These are phyloP conservation scores for Cephalotrichum gorgonifer DNA, from an alignment of 2,329 filamentous ascomycete genomes.

Conservation along the genomic window DNA sequence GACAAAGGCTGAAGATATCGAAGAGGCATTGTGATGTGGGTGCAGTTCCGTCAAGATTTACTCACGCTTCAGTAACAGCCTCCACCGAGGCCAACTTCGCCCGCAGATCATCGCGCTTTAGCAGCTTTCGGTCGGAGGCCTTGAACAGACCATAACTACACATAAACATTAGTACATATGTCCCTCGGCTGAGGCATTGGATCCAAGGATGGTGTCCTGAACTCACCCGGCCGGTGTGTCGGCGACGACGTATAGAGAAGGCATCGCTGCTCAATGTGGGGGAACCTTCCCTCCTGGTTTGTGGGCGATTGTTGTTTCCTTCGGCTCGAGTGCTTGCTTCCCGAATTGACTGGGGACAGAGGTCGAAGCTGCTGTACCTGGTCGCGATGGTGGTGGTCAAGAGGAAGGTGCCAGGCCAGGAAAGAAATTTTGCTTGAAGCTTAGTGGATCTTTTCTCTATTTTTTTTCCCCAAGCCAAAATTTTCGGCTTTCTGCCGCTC, in stretches of 20 bases:
- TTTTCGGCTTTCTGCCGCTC: background rate
- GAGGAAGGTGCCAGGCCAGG: background rate
- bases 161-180: background rate
- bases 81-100: constrained; percentile 70
- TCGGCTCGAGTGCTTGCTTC: background rate
- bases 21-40: constrained; percentile 7
- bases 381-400: background rate
- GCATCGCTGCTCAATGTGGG: constrained; percentile 2
- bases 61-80: constrained; percentile 77
- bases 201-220: background rate
- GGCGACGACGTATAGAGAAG: constrained; percentile 74
- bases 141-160: constrained; percentile 93
- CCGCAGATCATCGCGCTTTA: constrained; percentile 75
- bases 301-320: background rate
- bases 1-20: background rate
- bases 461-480: background rate
- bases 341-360: background rate
- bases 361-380: background rate
- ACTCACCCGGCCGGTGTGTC: constrained; percentile 78
- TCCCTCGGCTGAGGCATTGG: background rate
- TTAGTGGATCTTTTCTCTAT: constrained; percentile 4
- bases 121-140: constrained; percentile 94
- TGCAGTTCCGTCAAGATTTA: too few relatives aligned
- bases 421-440: constrained; percentile 5
- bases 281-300: constrained; percentile 1